Evolutionary conservation across 495 filamentous ascomycete species (phyloP).

Genomic region (Neurospora sp.): DNA sequence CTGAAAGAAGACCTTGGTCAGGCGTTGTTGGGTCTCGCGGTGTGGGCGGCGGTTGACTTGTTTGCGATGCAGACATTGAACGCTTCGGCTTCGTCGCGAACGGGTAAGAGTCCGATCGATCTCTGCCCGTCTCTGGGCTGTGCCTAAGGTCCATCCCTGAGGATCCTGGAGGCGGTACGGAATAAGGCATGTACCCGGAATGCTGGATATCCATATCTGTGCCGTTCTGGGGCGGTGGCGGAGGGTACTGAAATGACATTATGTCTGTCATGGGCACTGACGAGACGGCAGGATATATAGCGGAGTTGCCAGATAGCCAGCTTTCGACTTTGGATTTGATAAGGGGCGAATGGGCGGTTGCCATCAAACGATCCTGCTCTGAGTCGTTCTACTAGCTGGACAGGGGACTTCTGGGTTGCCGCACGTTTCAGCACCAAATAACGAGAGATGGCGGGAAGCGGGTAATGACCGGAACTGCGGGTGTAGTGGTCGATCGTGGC

Average conservation of each 20-base stretch:
- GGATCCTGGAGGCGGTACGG: slow-evolving; percentile 26
- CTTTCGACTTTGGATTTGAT: slow-evolving; percentile 21
- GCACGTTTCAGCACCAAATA: slow-evolving; percentile 10
- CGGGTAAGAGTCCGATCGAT: slow-evolving; percentile 28
- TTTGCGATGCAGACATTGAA: slow-evolving; percentile 38
- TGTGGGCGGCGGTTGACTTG: slow-evolving; percentile 44
- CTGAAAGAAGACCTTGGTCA: slow-evolving; percentile 34
- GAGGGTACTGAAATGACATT: slow-evolving; percentile 46
- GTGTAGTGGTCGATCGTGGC: slow-evolving; percentile 5
- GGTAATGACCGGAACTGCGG: slow-evolving; percentile 18
- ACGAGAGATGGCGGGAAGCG: slow-evolving; percentile 13
- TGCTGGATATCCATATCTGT: slow-evolving; percentile 35
- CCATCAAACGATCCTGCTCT: slow-evolving; percentile 22
- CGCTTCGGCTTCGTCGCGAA: slow-evolving; percentile 44
- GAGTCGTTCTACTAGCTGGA: slow-evolving; percentile 8
- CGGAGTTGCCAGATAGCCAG: slow-evolving; percentile 23
- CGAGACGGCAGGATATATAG: slow-evolving; percentile 23
- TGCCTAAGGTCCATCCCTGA: slow-evolving; percentile 30
- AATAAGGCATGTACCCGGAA: slow-evolving; percentile 31
- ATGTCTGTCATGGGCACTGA: slow-evolving; percentile 34
- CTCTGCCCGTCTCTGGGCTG: slow-evolving; percentile 25
- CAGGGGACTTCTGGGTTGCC: slow-evolving; percentile 6
- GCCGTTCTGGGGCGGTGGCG: slow-evolving; percentile 33
- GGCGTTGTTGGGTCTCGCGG: slow-evolving; percentile 13
- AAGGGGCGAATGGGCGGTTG: slow-evolving; percentile 23